These are phyloP conservation scores for Aspergillus hancockii DNA, from an alignment of 495 filamentous ascomycete genomes.

Conservation along the genomic window DNA sequence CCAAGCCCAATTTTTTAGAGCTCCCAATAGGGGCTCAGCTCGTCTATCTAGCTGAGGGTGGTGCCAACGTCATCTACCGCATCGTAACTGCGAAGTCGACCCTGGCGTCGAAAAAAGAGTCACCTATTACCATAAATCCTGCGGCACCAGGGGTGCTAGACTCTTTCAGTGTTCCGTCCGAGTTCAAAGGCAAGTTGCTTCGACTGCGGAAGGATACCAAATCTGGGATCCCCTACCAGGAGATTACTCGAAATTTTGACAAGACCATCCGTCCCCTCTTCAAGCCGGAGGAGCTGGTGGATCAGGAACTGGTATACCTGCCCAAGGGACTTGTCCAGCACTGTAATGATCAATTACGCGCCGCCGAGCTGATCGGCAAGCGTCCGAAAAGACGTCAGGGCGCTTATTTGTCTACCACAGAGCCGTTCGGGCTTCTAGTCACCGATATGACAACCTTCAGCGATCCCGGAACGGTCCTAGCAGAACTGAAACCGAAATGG, in stretches of 20 bases:
- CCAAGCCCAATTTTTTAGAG: conserved; percentile 38
- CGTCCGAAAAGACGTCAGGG: conserved; percentile 52
- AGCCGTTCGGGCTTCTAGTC: conserved; percentile 68
- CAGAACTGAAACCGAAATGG: conserved; percentile 98
- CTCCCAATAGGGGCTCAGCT: conserved; percentile 46
- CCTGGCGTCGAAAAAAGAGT: conserved; percentile 14
- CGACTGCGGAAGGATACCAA: conserved; percentile 65
- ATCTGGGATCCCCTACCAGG: conserved; percentile 53
- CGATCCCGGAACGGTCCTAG: conserved; percentile 45
- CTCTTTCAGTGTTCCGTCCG: conserved; percentile 21
- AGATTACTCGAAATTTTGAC: conserved; percentile 60
- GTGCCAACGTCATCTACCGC: conserved; percentile 71
- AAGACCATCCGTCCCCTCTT: conserved; percentile 59
- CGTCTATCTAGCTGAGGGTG: conserved; percentile 64
- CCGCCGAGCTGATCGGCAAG: conserved; percentile 30
- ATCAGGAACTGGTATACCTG: conserved; percentile 58
- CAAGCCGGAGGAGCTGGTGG: conserved; percentile 55
- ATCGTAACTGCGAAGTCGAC: conserved; percentile 36
- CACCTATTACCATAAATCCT: neutral
- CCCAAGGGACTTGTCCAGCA: conserved; percentile 42
- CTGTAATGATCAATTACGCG: conserved; percentile 53
- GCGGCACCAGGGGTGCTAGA: conserved; percentile 12
- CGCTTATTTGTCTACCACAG: conserved; percentile 58
- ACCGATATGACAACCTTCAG: conserved; percentile 71
- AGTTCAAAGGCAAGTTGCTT: conserved; percentile 54